Percentiles rank a stretch among this genome's conserved stretches.
phyloP scores from a whole-genome alignment of 73 alveolate species.

The Blepharisma japonicum region DNA sequence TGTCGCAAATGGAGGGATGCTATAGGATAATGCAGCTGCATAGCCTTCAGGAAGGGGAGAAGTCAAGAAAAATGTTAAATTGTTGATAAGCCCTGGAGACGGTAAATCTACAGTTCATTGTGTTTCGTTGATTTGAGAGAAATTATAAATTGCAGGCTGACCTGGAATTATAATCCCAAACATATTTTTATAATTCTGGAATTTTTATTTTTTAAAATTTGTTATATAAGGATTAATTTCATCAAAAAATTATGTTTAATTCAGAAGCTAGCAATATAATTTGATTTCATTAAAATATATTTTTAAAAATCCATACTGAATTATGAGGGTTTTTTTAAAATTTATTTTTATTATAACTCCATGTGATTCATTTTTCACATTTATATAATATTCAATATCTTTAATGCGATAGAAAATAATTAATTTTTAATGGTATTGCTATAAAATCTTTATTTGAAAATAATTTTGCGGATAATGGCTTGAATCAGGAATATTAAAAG shows the following conservation, averaged over 20 bases:
- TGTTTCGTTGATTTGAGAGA: slow-evolving; percentile 34
- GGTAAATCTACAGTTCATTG: slow-evolving; percentile 52
- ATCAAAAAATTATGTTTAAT: not conserved
- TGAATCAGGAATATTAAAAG: too few relatives aligned
- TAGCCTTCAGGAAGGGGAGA: slow-evolving; percentile 67
- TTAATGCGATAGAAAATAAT: too few relatives aligned
- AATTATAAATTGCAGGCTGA: slow-evolving; percentile 41
- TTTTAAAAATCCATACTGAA: too few relatives aligned
- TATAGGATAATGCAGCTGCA: slow-evolving; percentile 79
- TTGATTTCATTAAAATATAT: too few relatives aligned
- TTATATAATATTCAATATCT: too few relatives aligned
- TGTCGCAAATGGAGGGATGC: slow-evolving; percentile 84
- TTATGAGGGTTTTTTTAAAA: too few relatives aligned
- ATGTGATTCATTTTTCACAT: too few relatives aligned
- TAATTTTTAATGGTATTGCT: too few relatives aligned
- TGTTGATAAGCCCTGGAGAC: slow-evolving; percentile 59
- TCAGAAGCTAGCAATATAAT: too few relatives aligned
- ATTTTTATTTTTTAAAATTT: slow-evolving; percentile 2
- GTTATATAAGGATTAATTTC: not conserved
- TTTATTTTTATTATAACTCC: too few relatives aligned
- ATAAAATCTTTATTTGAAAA: too few relatives aligned
- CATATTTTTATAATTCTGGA: slow-evolving; percentile 32
- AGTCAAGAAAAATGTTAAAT: slow-evolving; percentile 65
- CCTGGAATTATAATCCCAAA: slow-evolving; percentile 66
- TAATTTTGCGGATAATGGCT: too few relatives aligned